Conservation (phyloP, 2,329 filamentous ascomycete species). For the Alternaria burnsii region DNA sequence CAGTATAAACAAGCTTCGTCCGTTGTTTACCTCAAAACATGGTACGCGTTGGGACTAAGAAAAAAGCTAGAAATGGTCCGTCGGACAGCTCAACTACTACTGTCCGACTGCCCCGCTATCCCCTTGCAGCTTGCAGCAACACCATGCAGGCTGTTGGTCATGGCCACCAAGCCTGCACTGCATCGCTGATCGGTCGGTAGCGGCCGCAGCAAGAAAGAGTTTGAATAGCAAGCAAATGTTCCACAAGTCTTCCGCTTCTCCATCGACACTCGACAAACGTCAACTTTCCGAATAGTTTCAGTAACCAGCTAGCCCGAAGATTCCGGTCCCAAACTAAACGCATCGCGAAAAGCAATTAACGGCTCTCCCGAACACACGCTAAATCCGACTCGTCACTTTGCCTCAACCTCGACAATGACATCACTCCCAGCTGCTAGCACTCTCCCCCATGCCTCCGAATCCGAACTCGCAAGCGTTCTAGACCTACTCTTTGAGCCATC, state of each 20-base stretch:
- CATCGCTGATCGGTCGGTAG: constrained; percentile 35
- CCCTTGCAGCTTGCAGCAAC: constrained; percentile 37
- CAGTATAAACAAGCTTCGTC: background rate
- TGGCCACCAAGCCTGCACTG: background rate
- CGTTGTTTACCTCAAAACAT: constrained; percentile 2
- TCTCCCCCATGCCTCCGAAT: constrained; percentile 65
- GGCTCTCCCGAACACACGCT: background rate
- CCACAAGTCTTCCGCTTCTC: background rate
- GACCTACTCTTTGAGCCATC: constrained; percentile 89
- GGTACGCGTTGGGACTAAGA: constrained; percentile 7
- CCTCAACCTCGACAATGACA: constrained; percentile 29
- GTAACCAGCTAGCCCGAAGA: background rate
- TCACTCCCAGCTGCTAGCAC: constrained; percentile 66
- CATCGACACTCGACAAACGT: background rate
- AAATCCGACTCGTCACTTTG: background rate
- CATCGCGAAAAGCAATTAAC: constrained; percentile 6
- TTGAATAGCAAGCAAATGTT: background rate
- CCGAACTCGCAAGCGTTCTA: constrained; percentile 66
- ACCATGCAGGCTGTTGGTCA: background rate
- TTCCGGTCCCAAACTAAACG: constrained; percentile 8
- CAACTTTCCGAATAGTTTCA: background rate
- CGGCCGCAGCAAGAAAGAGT: constrained; percentile 26
- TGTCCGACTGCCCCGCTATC: constrained; percentile 17
- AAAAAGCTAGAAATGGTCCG: constrained; percentile 7
- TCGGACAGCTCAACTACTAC: constrained; percentile 1